These are phyloP conservation scores for Leishmania gerbilli DNA, from an alignment of 208 protist genomes.

Conservation along the genomic window DNA sequence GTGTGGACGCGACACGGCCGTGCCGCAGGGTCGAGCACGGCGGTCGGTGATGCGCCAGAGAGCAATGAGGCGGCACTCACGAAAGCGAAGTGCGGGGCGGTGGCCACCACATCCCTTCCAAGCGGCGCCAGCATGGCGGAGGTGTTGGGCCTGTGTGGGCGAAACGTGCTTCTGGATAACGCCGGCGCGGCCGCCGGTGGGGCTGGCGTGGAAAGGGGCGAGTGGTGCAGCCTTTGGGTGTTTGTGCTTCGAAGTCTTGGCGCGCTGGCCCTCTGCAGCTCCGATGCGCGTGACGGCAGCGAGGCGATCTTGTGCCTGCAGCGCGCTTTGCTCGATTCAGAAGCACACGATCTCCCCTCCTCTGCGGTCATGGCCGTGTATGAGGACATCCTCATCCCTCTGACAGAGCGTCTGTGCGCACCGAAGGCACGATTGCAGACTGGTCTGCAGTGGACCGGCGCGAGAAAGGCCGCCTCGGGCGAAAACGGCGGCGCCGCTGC, in stretches of 20 bases:
- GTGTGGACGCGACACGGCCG: conserved; percentile 12
- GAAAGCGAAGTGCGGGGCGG: not conserved
- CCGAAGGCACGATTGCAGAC: conserved; percentile 27
- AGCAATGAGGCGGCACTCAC: not conserved
- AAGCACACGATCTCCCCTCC: conserved; percentile 33
- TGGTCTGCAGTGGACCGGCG: conserved; percentile 20
- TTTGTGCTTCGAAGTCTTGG: conserved; percentile 47
- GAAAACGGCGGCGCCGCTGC: not conserved
- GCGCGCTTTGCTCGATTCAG: conserved; percentile 59
- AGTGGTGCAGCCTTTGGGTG: conserved; percentile 52
- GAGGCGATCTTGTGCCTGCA: conserved; percentile 67
- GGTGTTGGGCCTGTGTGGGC: conserved; percentile 32
- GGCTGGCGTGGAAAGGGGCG: not conserved
- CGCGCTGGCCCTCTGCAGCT: conserved; percentile 45
- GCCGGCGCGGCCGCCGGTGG: not conserved
- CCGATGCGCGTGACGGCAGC: conserved; percentile 35
- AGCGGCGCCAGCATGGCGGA: conserved; percentile 21
- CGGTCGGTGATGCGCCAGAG: not conserved
- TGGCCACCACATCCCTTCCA: not conserved
- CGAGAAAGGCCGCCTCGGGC: not conserved
- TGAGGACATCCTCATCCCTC: conserved; percentile 72
- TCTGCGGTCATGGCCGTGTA: conserved; percentile 53
- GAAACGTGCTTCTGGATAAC: conserved; percentile 27
- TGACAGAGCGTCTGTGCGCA: conserved; percentile 71
- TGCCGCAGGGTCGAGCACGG: not conserved